Conservation (phyloP, 1,284 basidiomycete species). For the Cryptococcus sp. region DNA sequence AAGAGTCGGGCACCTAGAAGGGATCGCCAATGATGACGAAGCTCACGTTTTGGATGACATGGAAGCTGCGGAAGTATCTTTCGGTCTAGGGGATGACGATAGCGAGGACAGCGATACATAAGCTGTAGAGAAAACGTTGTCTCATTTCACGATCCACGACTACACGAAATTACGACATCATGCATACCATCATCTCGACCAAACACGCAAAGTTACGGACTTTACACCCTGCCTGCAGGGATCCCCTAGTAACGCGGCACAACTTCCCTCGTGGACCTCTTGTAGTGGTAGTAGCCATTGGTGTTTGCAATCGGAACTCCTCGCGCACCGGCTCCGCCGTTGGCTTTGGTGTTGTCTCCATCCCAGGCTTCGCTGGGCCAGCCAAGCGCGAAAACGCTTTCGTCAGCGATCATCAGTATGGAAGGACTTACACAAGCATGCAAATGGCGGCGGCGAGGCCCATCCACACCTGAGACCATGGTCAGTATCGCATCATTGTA, state of each 20-base stretch:
- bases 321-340: conserved; percentile 26
- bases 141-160: no score
- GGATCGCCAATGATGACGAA: conserved; percentile 15
- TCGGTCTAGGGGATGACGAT: conserved; percentile 7
- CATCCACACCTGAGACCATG: conserved; percentile 41
- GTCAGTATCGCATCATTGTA: conserved; percentile 5
- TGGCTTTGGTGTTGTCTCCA: conserved; percentile 25
- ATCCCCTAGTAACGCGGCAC: conserved; percentile 29
- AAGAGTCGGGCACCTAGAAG: neutral
- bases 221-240: neutral
- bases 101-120: neutral
- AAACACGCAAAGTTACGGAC: no score
- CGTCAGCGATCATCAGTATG: neutral
- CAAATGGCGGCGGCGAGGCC: conserved; percentile 39
- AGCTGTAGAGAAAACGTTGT: no score
- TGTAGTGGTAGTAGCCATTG: conserved; percentile 52
- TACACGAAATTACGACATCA: no score
- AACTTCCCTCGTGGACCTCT: conserved; percentile 46
- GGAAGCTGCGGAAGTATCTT: conserved; percentile 2
- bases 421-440: conserved; percentile 35
- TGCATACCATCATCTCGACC: no score
- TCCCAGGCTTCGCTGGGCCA: conserved; percentile 49
- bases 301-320: conserved; percentile 28
- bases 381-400: conserved; percentile 34
- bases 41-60: neutral